Percentiles rank a stretch among this genome's conserved stretches.
These are phyloP conservation scores for Postia placenta DNA, from an alignment of 768 basidiomycete species.

Conservation along the genomic window DNA sequence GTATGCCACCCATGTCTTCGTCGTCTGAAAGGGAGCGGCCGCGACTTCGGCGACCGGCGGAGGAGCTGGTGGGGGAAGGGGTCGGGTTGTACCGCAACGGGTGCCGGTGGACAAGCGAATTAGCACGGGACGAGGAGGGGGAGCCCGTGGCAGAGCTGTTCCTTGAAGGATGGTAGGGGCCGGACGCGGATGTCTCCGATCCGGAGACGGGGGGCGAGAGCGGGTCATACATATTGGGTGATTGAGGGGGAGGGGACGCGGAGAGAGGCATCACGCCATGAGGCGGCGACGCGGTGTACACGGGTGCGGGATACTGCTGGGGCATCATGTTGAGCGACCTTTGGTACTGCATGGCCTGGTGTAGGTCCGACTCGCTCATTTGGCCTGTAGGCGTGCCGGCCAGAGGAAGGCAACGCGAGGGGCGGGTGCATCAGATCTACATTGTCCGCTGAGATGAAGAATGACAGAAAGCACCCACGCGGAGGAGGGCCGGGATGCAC, in stretches of 20 bases:
- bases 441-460: slow-evolving; percentile 32
- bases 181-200: slow-evolving; percentile 85
- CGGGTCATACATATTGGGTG: slow-evolving; percentile 79
- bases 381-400: slow-evolving; percentile 50
- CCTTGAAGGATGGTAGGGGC: slow-evolving; percentile 66
- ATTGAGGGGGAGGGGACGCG: slow-evolving; percentile 59
- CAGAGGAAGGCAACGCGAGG: slow-evolving; percentile 21
- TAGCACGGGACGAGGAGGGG: slow-evolving; percentile 69
- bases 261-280: slow-evolving; percentile 62
- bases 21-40: slow-evolving; percentile 69
- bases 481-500: slow-evolving; percentile 51
- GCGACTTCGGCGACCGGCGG: slow-evolving; percentile 57
- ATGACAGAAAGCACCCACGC: slow-evolving; percentile 51
- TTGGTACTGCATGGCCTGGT: slow-evolving; percentile 54
- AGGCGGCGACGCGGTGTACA: slow-evolving; percentile 49
- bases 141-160: slow-evolving; percentile 74
- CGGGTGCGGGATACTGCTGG: slow-evolving; percentile 43
- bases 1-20: slow-evolving; percentile 58
- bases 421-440: slow-evolving; percentile 47
- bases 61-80: slow-evolving; percentile 72
- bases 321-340: slow-evolving; percentile 61
- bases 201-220: slow-evolving; percentile 83
- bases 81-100: slow-evolving; percentile 73
- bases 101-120: slow-evolving; percentile 70
- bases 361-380: slow-evolving; percentile 60